A percentile compares a stretch with the other conserved stretches of the same genome.
phyloP scores from a whole-genome alignment of 164 flowering plant species.

The Magnolia changhungtana region DNA sequence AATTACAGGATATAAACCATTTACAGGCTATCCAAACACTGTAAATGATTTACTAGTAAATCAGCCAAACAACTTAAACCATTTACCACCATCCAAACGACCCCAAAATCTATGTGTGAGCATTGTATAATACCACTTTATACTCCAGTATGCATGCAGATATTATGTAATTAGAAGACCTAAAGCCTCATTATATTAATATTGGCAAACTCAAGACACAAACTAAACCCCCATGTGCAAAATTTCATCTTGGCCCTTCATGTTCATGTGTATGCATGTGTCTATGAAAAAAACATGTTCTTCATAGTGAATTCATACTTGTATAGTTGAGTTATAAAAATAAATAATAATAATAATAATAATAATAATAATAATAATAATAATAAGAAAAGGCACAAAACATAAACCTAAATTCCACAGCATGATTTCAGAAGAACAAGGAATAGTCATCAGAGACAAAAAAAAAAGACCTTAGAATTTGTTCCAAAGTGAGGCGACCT shows the following conservation, averaged over 20 bases:
- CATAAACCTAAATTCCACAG: neutral
- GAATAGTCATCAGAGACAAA: neutral
- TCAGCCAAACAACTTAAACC: too few relatives aligned
- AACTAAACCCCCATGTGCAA: neutral
- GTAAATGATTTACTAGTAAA: too few relatives aligned
- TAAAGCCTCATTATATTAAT: neutral
- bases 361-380: neutral
- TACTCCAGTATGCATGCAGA: too few relatives aligned
- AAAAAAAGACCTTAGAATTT: conserved; percentile 71
- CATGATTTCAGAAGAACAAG: neutral
- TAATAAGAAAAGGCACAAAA: neutral
- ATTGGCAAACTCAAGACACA: neutral
- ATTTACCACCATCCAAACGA: too few relatives aligned
- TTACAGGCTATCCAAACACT: too few relatives aligned
- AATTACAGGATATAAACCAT: too few relatives aligned
- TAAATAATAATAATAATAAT: neutral
- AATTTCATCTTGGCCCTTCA: neutral
- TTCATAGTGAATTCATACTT: neutral
- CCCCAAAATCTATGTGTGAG: too few relatives aligned
- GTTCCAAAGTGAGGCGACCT: conserved; percentile 94
- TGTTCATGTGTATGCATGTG: too few relatives aligned
- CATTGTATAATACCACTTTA: too few relatives aligned
- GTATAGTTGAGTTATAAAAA: neutral
- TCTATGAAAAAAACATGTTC: neutral
- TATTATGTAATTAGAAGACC: too few relatives aligned